Base-by-base conservation (phyloP, 2,329 filamentous ascomycete species). In the Cladosporium cucumerinum region DNA sequence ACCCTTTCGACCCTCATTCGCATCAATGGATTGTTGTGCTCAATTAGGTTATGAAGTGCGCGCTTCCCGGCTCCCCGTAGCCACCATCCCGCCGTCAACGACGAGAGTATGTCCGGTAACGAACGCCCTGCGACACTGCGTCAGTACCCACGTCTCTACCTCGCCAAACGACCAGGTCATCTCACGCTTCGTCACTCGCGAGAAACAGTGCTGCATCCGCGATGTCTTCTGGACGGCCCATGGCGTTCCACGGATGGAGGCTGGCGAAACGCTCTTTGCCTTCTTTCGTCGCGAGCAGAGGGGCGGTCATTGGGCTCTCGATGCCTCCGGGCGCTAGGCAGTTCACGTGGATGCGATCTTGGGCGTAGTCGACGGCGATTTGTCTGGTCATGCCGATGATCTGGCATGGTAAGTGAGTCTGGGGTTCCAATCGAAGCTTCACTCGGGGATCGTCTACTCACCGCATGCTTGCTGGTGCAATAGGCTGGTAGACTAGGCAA, bases 11-110 rank as follows among this genome's bases (percentile, higher is more conserved):
- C 74, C 95, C 96, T 0, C 95, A 93, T 74, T 90, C 92, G 0
- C 95, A 99, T 73, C 95, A 99, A 73, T 97, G 95, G 73, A 97
- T 99, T 66, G 92, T 96, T 11, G 91, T 98, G 1, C 81, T 99
- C 11, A 34, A 5, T 11, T 34, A 34, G 32, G 11, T 16, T 34
- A 5, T 34, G 12, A 34, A 34, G 32, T 34, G 32, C 32, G 32
- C n/a, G 39, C 39, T 46, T 8, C n/a, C 23, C 39, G 8, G 8
- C 23, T n/a, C 8, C 39, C 39, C n/a, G 39, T 21, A 46, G 39
- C 39, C 39, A 46, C 21, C n/a, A 32, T 21, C 10, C 39, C 61
- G 10, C 61, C 61, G n/a, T 64, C 61, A 14, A 64, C 46, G 7
- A 64, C 49, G 21, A 69, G 57, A 0, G 66, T 36, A 54, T 69